Evolutionary conservation across 805 yeast genomes (phyloP).

Genomic region (Lipomyces anomalus): DNA sequence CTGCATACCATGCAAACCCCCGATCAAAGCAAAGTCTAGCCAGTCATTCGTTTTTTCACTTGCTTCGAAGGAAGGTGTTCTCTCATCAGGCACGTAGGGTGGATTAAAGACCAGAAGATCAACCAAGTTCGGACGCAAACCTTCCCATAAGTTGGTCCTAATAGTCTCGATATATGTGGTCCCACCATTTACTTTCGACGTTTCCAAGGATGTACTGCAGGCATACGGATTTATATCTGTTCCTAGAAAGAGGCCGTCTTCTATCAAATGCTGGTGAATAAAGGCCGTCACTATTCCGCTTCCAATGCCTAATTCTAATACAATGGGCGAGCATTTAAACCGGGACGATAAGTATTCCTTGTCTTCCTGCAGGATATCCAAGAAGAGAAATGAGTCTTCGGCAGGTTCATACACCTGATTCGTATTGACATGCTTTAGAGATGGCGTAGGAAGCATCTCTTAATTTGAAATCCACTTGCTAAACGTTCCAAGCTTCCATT

Average conservation of each 20-base stretch:
- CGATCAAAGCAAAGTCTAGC: slow-evolving; percentile 85
- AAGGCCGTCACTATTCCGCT: slow-evolving; percentile 86
- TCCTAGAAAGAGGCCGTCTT: slow-evolving; percentile 51
- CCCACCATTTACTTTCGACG: slow-evolving; percentile 36
- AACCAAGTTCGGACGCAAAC: slow-evolving; percentile 43
- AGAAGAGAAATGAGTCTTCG: slow-evolving; percentile 80
- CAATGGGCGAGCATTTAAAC: slow-evolving; percentile 41
- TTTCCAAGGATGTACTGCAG: slow-evolving; percentile 46
- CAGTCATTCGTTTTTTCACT: slow-evolving; percentile 51
- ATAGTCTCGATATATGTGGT: slow-evolving; percentile 40
- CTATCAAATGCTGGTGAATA: slow-evolving; percentile 52
- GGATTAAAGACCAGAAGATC: slow-evolving; percentile 88
- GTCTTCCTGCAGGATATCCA: slow-evolving; percentile 74
- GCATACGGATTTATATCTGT: slow-evolving; percentile 82
- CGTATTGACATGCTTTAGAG: slow-evolving; percentile 48
- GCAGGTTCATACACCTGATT: slow-evolving; percentile 89
- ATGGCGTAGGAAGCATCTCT: slow-evolving; percentile 77
- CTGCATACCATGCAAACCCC: slow-evolving; percentile 88
- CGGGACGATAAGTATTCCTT: slow-evolving; percentile 31
- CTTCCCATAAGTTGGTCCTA: slow-evolving; percentile 54
- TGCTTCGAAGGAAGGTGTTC: slow-evolving; percentile 56
- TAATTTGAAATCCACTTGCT: too few species aligned
- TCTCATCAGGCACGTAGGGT: slow-evolving; percentile 89
- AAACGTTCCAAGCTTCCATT: too few species aligned
- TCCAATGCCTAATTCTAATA: slow-evolving; percentile 85